Evolutionary conservation across 192 early-diverging fungal genomes (phyloP), one percentile per base, ranked within the genome.

Genomic region (Geranomyces variabilis): DNA sequence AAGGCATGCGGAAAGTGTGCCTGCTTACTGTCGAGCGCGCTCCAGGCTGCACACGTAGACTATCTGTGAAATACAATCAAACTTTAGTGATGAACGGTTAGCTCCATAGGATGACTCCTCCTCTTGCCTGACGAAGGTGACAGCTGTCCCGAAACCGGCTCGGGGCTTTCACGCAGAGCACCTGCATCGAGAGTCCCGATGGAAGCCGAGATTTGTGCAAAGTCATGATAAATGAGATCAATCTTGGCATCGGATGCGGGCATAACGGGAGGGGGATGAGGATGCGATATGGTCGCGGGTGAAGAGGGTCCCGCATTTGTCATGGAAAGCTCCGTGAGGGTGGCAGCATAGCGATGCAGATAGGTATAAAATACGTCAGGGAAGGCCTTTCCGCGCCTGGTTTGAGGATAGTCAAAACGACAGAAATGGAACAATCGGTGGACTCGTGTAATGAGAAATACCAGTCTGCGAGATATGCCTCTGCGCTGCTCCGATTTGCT

Each of bases 381-480:
- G 63, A 94, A 93, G 33, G 88, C 87, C n/a, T 75, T 86, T 33
- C 88, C 92, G 26, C 88, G 75, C 85, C 91, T 89, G 67, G 30
- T 2, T 12, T 56, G 51, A 10, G 45, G 41, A n/a, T n/a, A n/a
- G n/a, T n/a, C n/a, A n/a, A n/a, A n/a, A n/a, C n/a, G n/a, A n/a
- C n/a, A n/a, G n/a, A n/a, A n/a, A n/a, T n/a, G n/a, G n/a, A n/a
- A n/a, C n/a, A n/a, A n/a, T n/a, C n/a, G n/a, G n/a, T n/a, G n/a
- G n/a, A n/a, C n/a, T n/a, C n/a, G n/a, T n/a, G n/a, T n/a, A n/a
- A n/a, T n/a, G n/a, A n/a, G n/a, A n/a, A n/a, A n/a, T n/a, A 87
- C 93, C 93, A 96, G 61, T 88, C 81, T 24, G 78, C 71, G 15
- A 99, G 76, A 63, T 94, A 97, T 31, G 84, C 81, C 26, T 89